Evolutionary conservation across 2,329 filamentous ascomycete species (phyloP), one percentile per base, ranked within the genome.

Genomic region (Dendryphion nanum): DNA sequence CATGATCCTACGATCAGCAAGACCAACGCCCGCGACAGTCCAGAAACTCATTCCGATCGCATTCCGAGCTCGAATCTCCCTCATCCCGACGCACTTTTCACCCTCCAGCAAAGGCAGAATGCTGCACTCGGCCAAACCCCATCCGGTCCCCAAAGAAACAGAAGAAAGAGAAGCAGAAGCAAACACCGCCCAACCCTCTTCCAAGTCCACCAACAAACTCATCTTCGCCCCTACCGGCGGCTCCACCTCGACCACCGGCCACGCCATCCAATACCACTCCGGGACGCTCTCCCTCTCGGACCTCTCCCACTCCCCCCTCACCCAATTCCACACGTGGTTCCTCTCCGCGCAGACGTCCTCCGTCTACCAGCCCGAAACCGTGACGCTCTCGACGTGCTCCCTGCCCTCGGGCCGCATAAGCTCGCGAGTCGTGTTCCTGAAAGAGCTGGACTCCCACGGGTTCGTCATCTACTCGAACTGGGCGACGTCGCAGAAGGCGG

Each of bases 391-490:
- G 3, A 98, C 93, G 1, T 89, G 90, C 0, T 73, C 77, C 17
- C 77, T 97, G 4, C 91, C 91, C 2, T 86, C 82, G 0, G 93
- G 93, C 44, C 83, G 86, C 32, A 86, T 97, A 15, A 89, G 82
- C 32, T 83, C 87, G 3, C 87, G 93, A 42, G 78, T 89, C 51
- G 89, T 98, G 24, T 98, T 97, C 69, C 77, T 98, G 50, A 98
- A 98, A 70, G 93, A 97, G 73, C 81, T 97, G 17, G 90, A 97
- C 66, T 67, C 74, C 4, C 68, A 64, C 15, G 89, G 90, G 13
- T 98, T 94, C 68, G 89, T 97, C 30, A 76, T 98, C 33, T 98
- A 97, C 75, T 86, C 81, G 59, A 98, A 98, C 67, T 91, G 90
- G 72, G 89, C 81, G 43, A 93, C 86, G 0, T 87, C 82, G 42